These are phyloP conservation scores for Leishmania lainsoni DNA, from an alignment of 208 protist genomes.

Conservation along the genomic window DNA sequence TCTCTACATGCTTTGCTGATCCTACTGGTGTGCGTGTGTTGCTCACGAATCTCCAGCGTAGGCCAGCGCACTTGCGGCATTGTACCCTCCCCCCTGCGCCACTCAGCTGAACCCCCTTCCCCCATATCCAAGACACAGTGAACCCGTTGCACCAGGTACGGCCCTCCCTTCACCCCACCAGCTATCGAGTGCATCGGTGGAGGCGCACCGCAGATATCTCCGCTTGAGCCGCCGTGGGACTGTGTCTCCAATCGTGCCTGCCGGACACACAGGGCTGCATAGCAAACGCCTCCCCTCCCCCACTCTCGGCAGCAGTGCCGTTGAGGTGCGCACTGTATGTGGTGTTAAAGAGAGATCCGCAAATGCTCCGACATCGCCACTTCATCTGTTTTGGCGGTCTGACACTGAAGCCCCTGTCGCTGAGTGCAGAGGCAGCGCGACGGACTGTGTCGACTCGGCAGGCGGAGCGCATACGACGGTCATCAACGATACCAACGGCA, in stretches of 20 bases:
- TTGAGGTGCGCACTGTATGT: not conserved
- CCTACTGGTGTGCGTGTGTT: not conserved
- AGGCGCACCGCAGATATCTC: not conserved
- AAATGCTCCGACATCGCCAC: not conserved
- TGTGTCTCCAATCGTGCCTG: not conserved
- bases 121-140: not conserved
- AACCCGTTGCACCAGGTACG: not conserved
- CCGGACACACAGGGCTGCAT: not conserved
- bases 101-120: not conserved
- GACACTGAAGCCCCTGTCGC: not conserved
- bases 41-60: not conserved
- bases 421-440: not conserved
- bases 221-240: no score
- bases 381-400: not conserved
- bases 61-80: not conserved
- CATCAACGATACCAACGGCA: not conserved
- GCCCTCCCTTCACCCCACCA: not conserved
- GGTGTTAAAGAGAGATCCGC: not conserved
- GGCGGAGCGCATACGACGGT: slow-evolving; percentile 19
- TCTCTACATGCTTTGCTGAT: not conserved
- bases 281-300: not conserved
- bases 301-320: not conserved
- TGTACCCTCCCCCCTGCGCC: not conserved
- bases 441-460: slow-evolving; percentile 18
- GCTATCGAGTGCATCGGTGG: no score